These are phyloP conservation scores for Xerocomus spinulosus DNA, from an alignment of 768 basidiomycete species.

Conservation along the genomic window DNA sequence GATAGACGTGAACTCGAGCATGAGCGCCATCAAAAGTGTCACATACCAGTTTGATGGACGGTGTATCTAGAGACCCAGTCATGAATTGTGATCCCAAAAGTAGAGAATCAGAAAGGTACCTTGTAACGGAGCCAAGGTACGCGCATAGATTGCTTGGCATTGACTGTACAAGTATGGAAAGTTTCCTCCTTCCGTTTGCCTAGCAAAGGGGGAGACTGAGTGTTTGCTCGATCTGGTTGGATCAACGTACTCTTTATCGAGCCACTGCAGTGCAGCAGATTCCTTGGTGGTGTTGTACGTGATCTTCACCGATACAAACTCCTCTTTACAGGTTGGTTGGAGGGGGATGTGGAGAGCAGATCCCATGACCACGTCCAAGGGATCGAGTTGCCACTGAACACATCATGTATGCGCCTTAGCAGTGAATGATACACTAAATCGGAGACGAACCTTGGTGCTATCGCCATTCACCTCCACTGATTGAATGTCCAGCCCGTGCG, in stretches of 20 bases:
- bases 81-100: slow-evolving; percentile 1
- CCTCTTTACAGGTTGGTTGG: slow-evolving; percentile 33
- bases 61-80: slow-evolving; percentile 52
- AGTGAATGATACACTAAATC: no score
- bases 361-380: slow-evolving; percentile 70
- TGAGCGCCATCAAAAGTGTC: neutral
- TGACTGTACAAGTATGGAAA: slow-evolving; percentile 91
- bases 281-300: slow-evolving; percentile 70
- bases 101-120: slow-evolving; percentile 38
- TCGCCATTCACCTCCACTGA: slow-evolving; percentile 47
- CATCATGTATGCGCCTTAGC: neutral
- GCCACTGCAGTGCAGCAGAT: slow-evolving; percentile 83
- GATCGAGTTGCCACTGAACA: slow-evolving; percentile 47
- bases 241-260: slow-evolving; percentile 60
- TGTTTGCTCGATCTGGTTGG: neutral
- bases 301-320: slow-evolving; percentile 45
- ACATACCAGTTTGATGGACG: slow-evolving; percentile 78
- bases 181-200: slow-evolving; percentile 81
- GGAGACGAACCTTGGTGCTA: slow-evolving; percentile 40
- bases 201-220: slow-evolving; percentile 19
- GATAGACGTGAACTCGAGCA: neutral
- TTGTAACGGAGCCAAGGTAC: slow-evolving; percentile 76
- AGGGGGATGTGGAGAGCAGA: slow-evolving; percentile 64
- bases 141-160: slow-evolving; percentile 87
- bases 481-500: slow-evolving; percentile 49